Evolutionary conservation across 2,329 filamentous ascomycete species (phyloP), one percentile per base, ranked within the genome.

Genomic region (Dactylellina drechsleri): DNA sequence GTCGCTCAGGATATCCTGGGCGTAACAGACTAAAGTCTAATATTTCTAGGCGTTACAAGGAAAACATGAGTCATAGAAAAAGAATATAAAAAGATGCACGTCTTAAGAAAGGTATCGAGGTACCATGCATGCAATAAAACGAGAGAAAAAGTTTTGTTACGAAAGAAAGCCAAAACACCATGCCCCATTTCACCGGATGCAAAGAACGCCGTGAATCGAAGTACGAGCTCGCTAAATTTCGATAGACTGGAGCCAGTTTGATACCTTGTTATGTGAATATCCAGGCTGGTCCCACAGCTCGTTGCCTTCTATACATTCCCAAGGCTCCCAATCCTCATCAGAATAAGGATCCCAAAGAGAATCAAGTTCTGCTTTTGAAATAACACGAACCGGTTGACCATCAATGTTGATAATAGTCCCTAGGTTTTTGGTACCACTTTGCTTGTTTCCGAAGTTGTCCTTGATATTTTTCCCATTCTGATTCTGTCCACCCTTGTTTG

Each of bases 321-420:
- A 49, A 49, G 45, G 45, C n/a, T 49, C 45, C 45, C 45, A 49
- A 49, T 49, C 45, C 45, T 49, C 45, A 49, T 49, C 45, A 49
- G 45, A 49, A 49, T 49, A 49, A 49, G 45, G 45, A 49, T 49
- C 45, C 45, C 45, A 49, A 49, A 49, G n/a, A 49, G 8, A 49
- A 49, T 49, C 45, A 49, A 49, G 45, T 16, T 49, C 45, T 49
- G 45, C 45, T n/a, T 16, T 49, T 49, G 45, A 49, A 49, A 49
- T 16, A 49, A 16, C 45, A 49, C 8, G 45, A 49, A 49, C 45
- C 5, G 45, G 45, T 49, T 49, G 45, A 49, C 45, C 45, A 49
- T 49, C n/a, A 49, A 49, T 49, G n/a, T 12, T 49, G 45, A 49
- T 16, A 49, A 49, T 16, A 49, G 45, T 49, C 45, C 45, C 45